phyloP scores from a whole-genome alignment of 768 basidiomycete species.

The Fistulinella prunicolor region DNA sequence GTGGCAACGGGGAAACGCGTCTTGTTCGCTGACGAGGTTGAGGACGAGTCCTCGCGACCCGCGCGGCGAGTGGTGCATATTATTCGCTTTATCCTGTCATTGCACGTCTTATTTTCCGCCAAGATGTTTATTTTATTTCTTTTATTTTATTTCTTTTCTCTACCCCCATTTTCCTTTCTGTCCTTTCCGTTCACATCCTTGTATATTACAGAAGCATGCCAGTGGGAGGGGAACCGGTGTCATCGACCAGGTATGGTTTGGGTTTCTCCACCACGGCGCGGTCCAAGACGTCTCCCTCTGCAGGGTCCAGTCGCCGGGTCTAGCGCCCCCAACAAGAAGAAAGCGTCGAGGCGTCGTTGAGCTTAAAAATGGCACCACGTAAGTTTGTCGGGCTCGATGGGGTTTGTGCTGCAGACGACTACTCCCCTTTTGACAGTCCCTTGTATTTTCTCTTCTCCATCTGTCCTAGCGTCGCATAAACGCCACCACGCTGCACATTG shows the following conservation, averaged over 20 bases:
- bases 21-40: slow-evolving; percentile 20
- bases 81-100: neutral
- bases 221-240: slow-evolving; percentile 13
- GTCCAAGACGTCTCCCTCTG: neutral
- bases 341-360: slow-evolving; percentile 24
- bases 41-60: slow-evolving; percentile 24
- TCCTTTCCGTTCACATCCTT: neutral
- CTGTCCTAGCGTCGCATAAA: neutral
- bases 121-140: neutral
- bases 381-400: neutral
- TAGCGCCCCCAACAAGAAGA: slow-evolving; percentile 19
- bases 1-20: slow-evolving; percentile 25
- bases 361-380: neutral
- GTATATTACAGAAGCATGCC: slow-evolving; percentile 21
- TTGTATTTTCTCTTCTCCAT: neutral
- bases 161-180: neutral
- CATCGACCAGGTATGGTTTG: slow-evolving; percentile 22
- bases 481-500: neutral
- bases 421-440: too few relatives aligned
- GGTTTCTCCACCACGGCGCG: neutral
- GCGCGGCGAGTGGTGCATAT: slow-evolving; percentile 26
- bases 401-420: neutral
- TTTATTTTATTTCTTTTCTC: neutral
- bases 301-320: neutral
- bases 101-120: neutral